phyloP scores from a whole-genome alignment of 148 eudicot species.

The Rhododendron ovatum region DNA sequence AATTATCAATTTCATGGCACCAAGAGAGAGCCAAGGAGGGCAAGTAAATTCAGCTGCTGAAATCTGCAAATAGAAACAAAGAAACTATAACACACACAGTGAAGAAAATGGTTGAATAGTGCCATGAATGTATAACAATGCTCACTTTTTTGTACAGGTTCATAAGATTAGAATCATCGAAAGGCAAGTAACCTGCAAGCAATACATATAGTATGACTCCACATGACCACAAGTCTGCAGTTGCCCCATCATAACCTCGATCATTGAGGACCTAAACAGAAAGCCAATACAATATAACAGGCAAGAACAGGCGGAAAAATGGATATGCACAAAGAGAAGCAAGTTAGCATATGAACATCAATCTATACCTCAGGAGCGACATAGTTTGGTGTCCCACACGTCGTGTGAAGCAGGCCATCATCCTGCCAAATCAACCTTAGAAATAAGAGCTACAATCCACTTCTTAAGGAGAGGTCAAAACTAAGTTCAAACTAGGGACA shows the following conservation, averaged over 20 bases:
- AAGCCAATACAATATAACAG: slow-evolving; percentile 1
- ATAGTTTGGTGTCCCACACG: slow-evolving; percentile 98
- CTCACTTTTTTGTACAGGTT: slow-evolving; percentile 95
- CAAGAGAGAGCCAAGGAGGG: slow-evolving; percentile 92
- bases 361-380: slow-evolving; percentile 89
- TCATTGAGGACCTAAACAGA: slow-evolving; percentile 74
- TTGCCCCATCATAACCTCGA: slow-evolving; percentile 91
- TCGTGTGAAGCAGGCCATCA: slow-evolving; percentile 97
- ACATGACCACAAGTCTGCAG: slow-evolving; percentile 98
- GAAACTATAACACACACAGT: slow-evolving; percentile 8
- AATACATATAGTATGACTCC: slow-evolving; percentile 94
- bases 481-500: not conserved
- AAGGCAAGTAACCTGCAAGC: slow-evolving; percentile 99
- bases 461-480: not conserved
- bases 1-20: slow-evolving; percentile 70
- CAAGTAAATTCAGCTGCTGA: slow-evolving; percentile 85
- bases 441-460: not conserved
- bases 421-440: slow-evolving; percentile 43
- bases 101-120: slow-evolving; percentile 15
- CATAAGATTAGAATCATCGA: slow-evolving; percentile 91
- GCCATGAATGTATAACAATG: slow-evolving; percentile 18
- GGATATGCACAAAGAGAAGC: not conserved
- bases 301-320: not conserved
- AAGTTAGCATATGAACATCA: not conserved
- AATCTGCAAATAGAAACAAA: slow-evolving; percentile 48